Percentiles rank a stretch among this genome's conserved stretches.
Evolutionary conservation across 495 filamentous ascomycete genomes (phyloP).

Genomic region (Aspergillus coremiiformis): DNA sequence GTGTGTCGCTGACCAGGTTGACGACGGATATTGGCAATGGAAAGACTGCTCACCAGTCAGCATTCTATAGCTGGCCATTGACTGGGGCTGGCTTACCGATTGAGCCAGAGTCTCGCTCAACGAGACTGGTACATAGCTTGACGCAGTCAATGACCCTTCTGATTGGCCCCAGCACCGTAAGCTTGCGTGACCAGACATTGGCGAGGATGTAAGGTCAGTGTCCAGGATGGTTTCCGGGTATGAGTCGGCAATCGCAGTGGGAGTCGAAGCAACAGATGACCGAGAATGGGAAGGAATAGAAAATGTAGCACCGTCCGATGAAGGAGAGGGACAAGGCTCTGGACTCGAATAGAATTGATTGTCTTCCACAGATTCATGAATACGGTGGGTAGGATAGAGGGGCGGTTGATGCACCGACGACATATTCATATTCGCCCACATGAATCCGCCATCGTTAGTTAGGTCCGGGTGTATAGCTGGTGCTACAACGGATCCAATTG

Average conservation of each 20-base stretch:
- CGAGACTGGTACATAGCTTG: slow-evolving; percentile 30
- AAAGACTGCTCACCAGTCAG: slow-evolving; percentile 16
- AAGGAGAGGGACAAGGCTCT: slow-evolving; percentile 39
- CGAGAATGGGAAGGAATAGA: slow-evolving; percentile 32
- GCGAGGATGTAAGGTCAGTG: slow-evolving; percentile 31
- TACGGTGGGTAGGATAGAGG: slow-evolving; percentile 27
- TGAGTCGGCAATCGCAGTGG: slow-evolving; percentile 28
- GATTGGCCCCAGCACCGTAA: slow-evolving; percentile 32
- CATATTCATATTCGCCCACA: slow-evolving; percentile 36
- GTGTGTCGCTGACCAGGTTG: slow-evolving; percentile 35
- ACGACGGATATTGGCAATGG: slow-evolving; percentile 38
- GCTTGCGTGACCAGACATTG: slow-evolving; percentile 28
- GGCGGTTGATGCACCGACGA: slow-evolving; percentile 29
- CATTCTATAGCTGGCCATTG: not conserved
- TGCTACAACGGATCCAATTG: slow-evolving; percentile 39
- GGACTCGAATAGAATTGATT: slow-evolving; percentile 38
- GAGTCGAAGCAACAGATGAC: slow-evolving; percentile 33
- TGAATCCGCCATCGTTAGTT: slow-evolving; percentile 27
- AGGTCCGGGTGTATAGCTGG: slow-evolving; percentile 37
- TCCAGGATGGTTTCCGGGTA: slow-evolving; percentile 33
- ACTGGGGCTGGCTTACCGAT: slow-evolving; percentile 16
- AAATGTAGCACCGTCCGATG: slow-evolving; percentile 31
- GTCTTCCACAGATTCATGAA: slow-evolving; percentile 35
- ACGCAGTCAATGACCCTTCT: slow-evolving; percentile 20
- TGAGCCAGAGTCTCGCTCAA: slow-evolving; percentile 32